Conservation (phyloP, 176 grass and related monocot species). For the Melocanna baccifera region DNA sequence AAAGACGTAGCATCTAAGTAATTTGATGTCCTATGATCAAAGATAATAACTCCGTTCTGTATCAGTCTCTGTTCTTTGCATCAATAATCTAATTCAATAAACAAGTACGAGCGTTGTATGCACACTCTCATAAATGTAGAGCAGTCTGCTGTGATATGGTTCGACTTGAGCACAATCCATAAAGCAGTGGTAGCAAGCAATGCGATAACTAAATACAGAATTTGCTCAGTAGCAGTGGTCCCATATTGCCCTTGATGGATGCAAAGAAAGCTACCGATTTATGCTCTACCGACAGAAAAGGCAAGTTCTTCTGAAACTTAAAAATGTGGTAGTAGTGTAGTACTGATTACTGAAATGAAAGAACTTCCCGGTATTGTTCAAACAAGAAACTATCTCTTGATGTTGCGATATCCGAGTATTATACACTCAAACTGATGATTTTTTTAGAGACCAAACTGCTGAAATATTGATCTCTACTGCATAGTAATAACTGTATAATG, state of each 20-base stretch:
- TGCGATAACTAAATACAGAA: not conserved
- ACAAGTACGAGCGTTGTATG: not conserved
- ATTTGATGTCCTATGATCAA: not conserved
- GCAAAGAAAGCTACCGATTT: too few relatives aligned
- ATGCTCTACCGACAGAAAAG: too few relatives aligned
- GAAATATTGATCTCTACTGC: too few relatives aligned
- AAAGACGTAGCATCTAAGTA: not conserved
- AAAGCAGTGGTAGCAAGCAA: not conserved
- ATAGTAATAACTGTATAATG: too few relatives aligned
- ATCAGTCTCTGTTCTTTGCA: not conserved
- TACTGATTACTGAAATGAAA: too few relatives aligned
- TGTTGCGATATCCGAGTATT: not conserved
- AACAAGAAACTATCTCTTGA: not conserved
- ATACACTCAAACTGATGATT: not conserved
- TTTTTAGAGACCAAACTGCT: not conserved
- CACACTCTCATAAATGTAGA: not conserved
- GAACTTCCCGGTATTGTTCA: too few relatives aligned
- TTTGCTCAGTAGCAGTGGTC: not conserved
- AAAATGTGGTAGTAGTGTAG: too few relatives aligned
- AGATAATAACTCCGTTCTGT: not conserved
- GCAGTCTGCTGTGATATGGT: not conserved
- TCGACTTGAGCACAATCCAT: not conserved
- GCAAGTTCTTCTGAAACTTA: too few relatives aligned
- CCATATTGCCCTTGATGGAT: not conserved
- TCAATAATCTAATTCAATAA: constrained; percentile 7